Evolutionary conservation across 345 rosid species (phyloP).

Genomic region (Linum lewisii): DNA sequence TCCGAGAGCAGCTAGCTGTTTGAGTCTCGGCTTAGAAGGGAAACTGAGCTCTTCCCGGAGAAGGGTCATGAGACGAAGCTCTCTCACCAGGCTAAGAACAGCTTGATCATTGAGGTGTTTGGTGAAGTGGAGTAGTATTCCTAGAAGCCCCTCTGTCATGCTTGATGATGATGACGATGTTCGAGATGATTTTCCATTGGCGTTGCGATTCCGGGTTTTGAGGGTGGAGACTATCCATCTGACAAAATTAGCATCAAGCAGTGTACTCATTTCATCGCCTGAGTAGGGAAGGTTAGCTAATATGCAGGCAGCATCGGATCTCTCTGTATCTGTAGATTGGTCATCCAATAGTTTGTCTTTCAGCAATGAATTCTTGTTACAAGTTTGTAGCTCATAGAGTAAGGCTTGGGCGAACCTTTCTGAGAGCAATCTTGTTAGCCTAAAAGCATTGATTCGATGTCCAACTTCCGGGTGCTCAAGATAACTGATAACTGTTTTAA

Average conservation of each 20-base stretch:
- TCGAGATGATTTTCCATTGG: constrained; percentile 18
- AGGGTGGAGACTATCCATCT: constrained; percentile 24
- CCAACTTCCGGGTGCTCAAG: constrained; percentile 28
- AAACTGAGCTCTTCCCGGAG: constrained; percentile 21
- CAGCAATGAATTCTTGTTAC: constrained; percentile 21
- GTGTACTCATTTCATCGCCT: constrained; percentile 22
- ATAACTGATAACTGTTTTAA: constrained; percentile 19
- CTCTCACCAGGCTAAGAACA: constrained; percentile 15
- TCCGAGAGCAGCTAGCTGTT: constrained; percentile 30
- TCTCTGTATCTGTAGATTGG: constrained; percentile 28
- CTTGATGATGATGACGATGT: constrained; percentile 17
- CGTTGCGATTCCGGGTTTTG: constrained; percentile 10
- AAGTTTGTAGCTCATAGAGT: constrained; percentile 18
- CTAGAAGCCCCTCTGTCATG: constrained; percentile 34
- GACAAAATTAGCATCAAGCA: constrained; percentile 25
- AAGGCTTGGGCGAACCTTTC: constrained; percentile 27
- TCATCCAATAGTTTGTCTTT: constrained; percentile 26
- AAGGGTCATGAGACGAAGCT: constrained; percentile 25
- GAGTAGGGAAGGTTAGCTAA: constrained; percentile 32
- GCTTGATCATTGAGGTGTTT: constrained; percentile 15
- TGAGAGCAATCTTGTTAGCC: constrained; percentile 27
- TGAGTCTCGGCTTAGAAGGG: constrained; percentile 21
- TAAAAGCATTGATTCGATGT: constrained; percentile 25
- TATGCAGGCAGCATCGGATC: constrained; percentile 33
- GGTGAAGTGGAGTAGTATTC: constrained; percentile 33